Evolutionary conservation across 2,329 filamentous ascomycete species (phyloP), one percentile per base, ranked within the genome.

Genomic region (Coniochaeta sp.): DNA sequence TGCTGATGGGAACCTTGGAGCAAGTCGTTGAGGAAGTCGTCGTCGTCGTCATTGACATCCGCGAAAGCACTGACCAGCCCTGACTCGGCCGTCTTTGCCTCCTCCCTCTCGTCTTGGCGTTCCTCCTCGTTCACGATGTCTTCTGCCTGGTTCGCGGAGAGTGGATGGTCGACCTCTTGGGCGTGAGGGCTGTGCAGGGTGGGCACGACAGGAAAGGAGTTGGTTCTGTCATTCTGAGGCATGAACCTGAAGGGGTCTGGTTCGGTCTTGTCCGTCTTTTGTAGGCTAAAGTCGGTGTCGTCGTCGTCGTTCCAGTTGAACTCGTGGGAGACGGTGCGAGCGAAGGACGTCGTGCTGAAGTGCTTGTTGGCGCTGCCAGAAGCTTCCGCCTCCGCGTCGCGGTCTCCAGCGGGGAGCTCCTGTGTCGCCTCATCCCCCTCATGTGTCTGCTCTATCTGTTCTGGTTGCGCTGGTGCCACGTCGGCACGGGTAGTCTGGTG

Each of bases 321-420:
- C 58, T 87, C 84, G 60, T 87, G 81, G 12, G 85, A 82, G 14
- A 87, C 84, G 1, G 86, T 88, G 38, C 85, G 80, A 12, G 84
- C 78, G 71, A 88, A 88, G 0, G 86, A 88, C 69, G 81, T 79
- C 55, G 79, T 84, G 70, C 84, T 88, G 10, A 79, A 71, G 68
- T 87, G 85, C 64, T 85, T 84, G 28, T 78, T 75, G 19, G 72
- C 67, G 22, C 74, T 72, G 38, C 55, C 62, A 9, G 68, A 61
- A 26, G 67, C 61, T 19, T 64, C 52, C 8, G 58, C 61, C 14
- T 62, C 50, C n/a, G n/a, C n/a, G n/a, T 38, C 63, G 62, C 38
- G n/a, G n/a, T 57, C 55, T 19, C 38, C 54, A 2, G 30, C 19
- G 12, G 28, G 34, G 38, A 32, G 10, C 14, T 56, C 54, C 2